A percentile compares a stretch with the other conserved stretches of the same genome.
Conservation (phyloP, 2,329 filamentous ascomycete species). For the Scedosporium apiospermum region DNA sequence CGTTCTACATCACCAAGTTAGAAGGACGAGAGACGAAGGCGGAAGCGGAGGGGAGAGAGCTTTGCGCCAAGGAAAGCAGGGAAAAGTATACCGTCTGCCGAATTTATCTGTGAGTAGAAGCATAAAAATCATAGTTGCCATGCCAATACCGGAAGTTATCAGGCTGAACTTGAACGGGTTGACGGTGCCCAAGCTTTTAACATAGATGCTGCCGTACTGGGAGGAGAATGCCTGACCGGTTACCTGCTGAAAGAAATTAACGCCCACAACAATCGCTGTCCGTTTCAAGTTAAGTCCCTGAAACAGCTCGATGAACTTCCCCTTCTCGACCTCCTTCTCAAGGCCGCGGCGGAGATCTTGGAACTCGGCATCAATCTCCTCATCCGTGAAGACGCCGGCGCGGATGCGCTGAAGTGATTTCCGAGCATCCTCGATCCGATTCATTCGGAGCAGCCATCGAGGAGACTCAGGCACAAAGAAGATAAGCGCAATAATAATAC, state of each 20-base stretch:
- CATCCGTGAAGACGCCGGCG: constrained; percentile 16
- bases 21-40: too few species aligned
- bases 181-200: constrained; percentile 15
- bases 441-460: constrained; percentile 24
- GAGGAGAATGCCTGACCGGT: constrained; percentile 20
- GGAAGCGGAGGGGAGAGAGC: too few species aligned
- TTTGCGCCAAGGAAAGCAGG: too few species aligned
- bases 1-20: too few species aligned
- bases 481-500: constrained; percentile 23
- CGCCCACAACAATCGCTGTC: constrained; percentile 17
- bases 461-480: constrained; percentile 33
- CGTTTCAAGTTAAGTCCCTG: constrained; percentile 12
- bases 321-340: constrained; percentile 13
- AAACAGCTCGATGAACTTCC: constrained; percentile 16
- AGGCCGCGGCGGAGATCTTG: constrained; percentile 12
- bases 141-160: too few species aligned
- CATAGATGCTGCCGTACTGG: constrained; percentile 19
- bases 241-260: constrained; percentile 22
- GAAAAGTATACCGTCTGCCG: too few species aligned
- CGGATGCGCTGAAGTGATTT: constrained; percentile 22
- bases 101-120: too few species aligned
- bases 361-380: constrained; percentile 16
- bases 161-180: not conserved
- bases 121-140: too few species aligned
- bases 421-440: constrained; percentile 24